Evolutionary conservation across 192 early-diverging fungal species (phyloP), one percentile per base, ranked within the genome.

Genomic region (Jimgerdemannia flammicorona): DNA sequence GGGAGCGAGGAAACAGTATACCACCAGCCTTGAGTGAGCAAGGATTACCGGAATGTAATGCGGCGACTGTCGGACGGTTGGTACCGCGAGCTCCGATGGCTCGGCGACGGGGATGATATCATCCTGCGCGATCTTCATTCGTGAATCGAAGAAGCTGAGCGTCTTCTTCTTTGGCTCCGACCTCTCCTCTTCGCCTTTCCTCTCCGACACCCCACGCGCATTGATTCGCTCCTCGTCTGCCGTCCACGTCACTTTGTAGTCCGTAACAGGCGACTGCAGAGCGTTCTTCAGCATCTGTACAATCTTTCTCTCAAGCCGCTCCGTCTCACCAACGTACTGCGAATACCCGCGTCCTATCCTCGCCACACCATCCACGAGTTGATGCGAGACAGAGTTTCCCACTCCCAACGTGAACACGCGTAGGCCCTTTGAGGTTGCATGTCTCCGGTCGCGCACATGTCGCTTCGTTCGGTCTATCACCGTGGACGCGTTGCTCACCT

Each of bases 241-340:
- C 3, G 66, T 69, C 81, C 73, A 84, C 64, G 75, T 69, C 19
- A 89, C 71, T 70, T 84, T 83, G 70, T 80, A 88, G 72, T 88
- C 79, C 3, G 64, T 67, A 19, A 89, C 70, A 1, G 79, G 79
- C 67, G 83, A 78, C 59, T 79, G 70, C 39, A 88, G 49, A 1
- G 83, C 76, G 69, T 78, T 80, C 59, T 89, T 88, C 42, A 88
- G 70, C 85, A 89, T 86, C 54, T 78, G 78, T 29, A 89, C 73
- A 39, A 89, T 72, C 68, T 88, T 88, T 39, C 70, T 76, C 40
- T 89, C 80, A 83, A 89, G 81, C 43, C 79, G 78, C 73, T 88
- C 87, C 14, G 73, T 72, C 19, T 73, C 74, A 8, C 79, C 78
- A 0, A 89, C 87, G 70, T 80, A 80, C 66, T 87, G 71, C 3